Base-by-base conservation (phyloP, 23 red algal species). In the Agarophyton chilense region DNA sequence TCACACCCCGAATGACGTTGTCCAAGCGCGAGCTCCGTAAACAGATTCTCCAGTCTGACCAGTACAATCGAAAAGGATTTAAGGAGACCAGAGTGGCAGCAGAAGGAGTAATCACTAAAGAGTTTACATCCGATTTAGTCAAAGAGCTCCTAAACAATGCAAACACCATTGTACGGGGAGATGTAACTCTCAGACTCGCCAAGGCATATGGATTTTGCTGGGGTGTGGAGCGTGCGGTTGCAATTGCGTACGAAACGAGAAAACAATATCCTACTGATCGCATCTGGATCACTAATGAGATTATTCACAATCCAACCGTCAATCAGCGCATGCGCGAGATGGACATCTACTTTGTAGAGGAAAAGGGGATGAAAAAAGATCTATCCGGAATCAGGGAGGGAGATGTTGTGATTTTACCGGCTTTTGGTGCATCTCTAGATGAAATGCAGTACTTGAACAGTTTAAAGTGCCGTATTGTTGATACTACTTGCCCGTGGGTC, bases 161-260 rank as follows among this genome's bases (percentile, higher is more conserved):
- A 13, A 81, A 95, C 85, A 87, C 73, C 21, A 26, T 96, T 21
- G 70, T 73, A 44, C 88, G 89, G 33, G 96, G 90, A 33, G 86
- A 91, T 21, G 52, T 98, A 33, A 98, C 96, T 19, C 44, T 98
- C 45, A 93, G 91, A 40, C 89, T 98, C 5, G 96, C 96, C 72
- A 94, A 98, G 71, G 93, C 96, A 34, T 98, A 98, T 81, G 96
- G 96, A 17, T 98, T 98, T 70, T 98, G 96, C 66, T 98, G 96
- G 96, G 96, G 96, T 54, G 96, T 98, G 17, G 96, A 98, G 66
- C 93, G 96, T 79, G 96, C 96, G 18, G 89, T 98, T 42, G 96
- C 96, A 13, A 95, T 98, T 44, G 96, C 96, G 33, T 98, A 91
- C 42, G 93, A 98, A 78, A 89, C 96, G 26, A 72, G 96, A 41